These are phyloP conservation scores for Cladosporium sp. DNA, from an alignment of 2,329 filamentous ascomycete genomes.

Conservation along the genomic window DNA sequence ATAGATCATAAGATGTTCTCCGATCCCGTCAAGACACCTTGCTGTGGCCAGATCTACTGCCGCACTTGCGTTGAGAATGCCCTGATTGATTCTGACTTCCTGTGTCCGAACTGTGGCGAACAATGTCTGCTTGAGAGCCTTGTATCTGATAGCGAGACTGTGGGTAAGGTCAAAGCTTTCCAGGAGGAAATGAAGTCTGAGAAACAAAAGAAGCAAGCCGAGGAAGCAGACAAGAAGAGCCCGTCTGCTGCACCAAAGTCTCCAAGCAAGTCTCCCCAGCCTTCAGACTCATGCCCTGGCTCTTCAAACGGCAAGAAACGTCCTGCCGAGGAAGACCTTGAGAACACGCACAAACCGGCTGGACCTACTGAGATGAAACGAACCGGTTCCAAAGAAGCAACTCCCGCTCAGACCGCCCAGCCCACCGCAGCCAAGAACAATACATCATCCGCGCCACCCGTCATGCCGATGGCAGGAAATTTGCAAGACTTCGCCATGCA, in stretches of 20 bases:
- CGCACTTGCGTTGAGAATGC: slow-evolving; percentile 99
- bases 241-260: slow-evolving; percentile 15
- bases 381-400: slow-evolving; percentile 17
- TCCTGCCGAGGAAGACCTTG: slow-evolving; percentile 66
- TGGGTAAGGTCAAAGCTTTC: slow-evolving; percentile 79
- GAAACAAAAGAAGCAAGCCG: slow-evolving; percentile 14
- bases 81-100: slow-evolving; percentile 95
- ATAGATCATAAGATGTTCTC: slow-evolving; percentile 98
- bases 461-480: slow-evolving; percentile 22
- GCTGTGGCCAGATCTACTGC: slow-evolving; percentile 97
- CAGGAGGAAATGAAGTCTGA: slow-evolving; percentile 49
- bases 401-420: slow-evolving; percentile 33
- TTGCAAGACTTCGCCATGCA: slow-evolving; percentile 40
- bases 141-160: slow-evolving; percentile 75
- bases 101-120: slow-evolving; percentile 88
- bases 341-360: slow-evolving; percentile 39
- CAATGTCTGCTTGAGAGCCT: slow-evolving; percentile 92
- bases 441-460: slow-evolving; percentile 12
- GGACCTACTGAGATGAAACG: slow-evolving; percentile 43
- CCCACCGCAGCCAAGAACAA: slow-evolving; percentile 52
- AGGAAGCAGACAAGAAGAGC: slow-evolving; percentile 7
- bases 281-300: slow-evolving; percentile 22
- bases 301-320: slow-evolving; percentile 65
- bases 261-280: slow-evolving; percentile 20
- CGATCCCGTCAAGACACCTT: slow-evolving; percentile 98